Percentiles rank a stretch among this genome's conserved stretches.
Evolutionary conservation across 1,284 basidiomycete genomes (phyloP).

Genomic region (Entoloma clypeatum): DNA sequence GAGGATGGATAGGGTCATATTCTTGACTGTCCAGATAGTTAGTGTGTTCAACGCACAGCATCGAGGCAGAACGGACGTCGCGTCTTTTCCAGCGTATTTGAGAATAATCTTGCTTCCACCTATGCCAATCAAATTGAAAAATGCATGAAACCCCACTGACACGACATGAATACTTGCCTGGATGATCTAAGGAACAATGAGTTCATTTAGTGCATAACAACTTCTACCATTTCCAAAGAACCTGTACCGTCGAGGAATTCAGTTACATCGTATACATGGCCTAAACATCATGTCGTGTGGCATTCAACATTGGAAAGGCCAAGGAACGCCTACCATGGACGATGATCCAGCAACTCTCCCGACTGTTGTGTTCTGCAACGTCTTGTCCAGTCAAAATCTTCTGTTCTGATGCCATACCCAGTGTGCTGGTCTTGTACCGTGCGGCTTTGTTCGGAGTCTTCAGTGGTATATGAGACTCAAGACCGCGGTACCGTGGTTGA

Average conservation of each 20-base stretch:
- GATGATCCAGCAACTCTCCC: conserved; percentile 86
- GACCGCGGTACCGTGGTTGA: too few species aligned
- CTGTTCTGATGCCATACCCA: conserved; percentile 1
- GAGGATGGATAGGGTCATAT: conserved; percentile 86
- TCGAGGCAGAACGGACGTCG: conserved; percentile 24
- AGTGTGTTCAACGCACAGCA: not conserved
- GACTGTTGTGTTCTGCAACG: conserved; percentile 67
- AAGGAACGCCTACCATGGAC: too few species aligned
- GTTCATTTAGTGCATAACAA: conserved; percentile 1
- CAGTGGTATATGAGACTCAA: too few species aligned
- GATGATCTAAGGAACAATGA: conserved; percentile 46
- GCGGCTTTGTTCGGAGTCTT: too few species aligned
- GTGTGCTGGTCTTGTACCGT: too few species aligned
- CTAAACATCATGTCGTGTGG: conserved; percentile 30
- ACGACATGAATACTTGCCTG: conserved; percentile 43
- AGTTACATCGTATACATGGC: conserved; percentile 49
- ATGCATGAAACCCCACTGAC: too few species aligned
- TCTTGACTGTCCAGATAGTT: conserved; percentile 44
- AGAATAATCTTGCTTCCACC: conserved; percentile 40
- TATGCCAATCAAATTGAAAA: too few species aligned
- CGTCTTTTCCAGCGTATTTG: conserved; percentile 44
- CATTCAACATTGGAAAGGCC: too few species aligned
- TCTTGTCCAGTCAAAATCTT: conserved; percentile 46
- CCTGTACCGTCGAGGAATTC: conserved; percentile 19
- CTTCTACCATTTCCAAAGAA: not conserved